These are phyloP conservation scores for Pseudogymnoascus sp. DNA, from an alignment of 2,329 filamentous ascomycete genomes.

Conservation along the genomic window DNA sequence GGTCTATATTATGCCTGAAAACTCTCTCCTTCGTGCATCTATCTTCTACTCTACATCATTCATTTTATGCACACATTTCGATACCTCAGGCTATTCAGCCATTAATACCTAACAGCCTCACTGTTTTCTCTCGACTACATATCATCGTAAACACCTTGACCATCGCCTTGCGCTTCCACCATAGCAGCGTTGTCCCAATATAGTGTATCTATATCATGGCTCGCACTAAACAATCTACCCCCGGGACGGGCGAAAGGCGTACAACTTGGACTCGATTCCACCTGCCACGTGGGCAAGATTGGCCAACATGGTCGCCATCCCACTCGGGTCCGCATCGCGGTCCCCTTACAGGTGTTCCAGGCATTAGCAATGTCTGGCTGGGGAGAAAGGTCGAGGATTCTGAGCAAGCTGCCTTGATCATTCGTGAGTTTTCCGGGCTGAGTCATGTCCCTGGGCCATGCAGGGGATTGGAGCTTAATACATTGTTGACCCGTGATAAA, in stretches of 20 bases:
- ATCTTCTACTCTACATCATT: neutral
- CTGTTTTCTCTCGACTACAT: neutral
- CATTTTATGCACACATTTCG: neutral
- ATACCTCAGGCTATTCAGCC: neutral
- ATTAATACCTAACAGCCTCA: neutral
- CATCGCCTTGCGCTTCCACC: neutral
- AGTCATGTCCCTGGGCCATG: neutral
- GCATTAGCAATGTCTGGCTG: constrained; percentile 30
- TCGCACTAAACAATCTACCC: neutral
- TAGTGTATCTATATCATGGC: neutral
- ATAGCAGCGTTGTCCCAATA: neutral
- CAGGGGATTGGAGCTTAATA: neutral
- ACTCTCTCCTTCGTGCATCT: neutral
- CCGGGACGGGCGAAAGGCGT: neutral
- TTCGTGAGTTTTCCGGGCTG: neutral
- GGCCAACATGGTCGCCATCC: constrained; percentile 22
- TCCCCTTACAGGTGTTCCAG: neutral
- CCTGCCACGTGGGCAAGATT: constrained; percentile 22
- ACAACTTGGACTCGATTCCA: constrained; percentile 23
- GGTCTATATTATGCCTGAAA: neutral
- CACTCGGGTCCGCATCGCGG: constrained; percentile 17
- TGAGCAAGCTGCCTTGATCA: constrained; percentile 23
- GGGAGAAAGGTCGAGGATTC: constrained; percentile 24
- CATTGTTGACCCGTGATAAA: neutral
- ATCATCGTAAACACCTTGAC: neutral